Base-by-base conservation (phyloP, 2,329 filamentous ascomycete genomes). In the Verticillium nubilum region DNA sequence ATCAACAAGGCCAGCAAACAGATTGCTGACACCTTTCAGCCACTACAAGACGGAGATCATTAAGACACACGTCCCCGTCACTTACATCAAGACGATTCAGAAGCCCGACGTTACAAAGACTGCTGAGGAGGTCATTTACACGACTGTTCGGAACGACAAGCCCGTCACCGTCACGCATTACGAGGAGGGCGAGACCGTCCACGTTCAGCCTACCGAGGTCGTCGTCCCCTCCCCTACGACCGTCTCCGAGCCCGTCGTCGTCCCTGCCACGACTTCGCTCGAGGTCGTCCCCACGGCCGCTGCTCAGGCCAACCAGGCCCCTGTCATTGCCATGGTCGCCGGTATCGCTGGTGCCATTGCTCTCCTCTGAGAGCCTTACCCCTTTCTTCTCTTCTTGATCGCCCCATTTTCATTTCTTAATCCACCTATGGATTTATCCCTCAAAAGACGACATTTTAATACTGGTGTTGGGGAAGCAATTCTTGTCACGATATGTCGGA, bases 141-240 rank as follows among this genome's bases (percentile, higher is more conserved):
- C 68, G 6, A 81, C 78, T 5, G 57, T 74, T 33, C 81, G 78
- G 13, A 73, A 28, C 13, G 54, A 56, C 25, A 15, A 42, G 31
- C 33, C 54, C 4, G 35, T 47, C 3, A 80, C 78, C n/a, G 70
- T 78, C 47, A 73, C 74, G 65, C 54, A 80, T 76, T 54, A 62
- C 63, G 57, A 58, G 59, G 64, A 67, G 27, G 61, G 74, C 55
- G 59, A 79, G 54, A 78, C 76, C 13, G n/a, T 42, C 10, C 54
- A 56, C 5, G 64, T 73, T 62, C 81, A 79, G 6, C 69, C 70
- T 60, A 78, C 76, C 2, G 37, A 47, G n/a, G 61, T 75, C 35
- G 70, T 73, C 54, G 72, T 77, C 3, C 65, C 79, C 29, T 75
- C 77, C 0, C 70, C 76, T 26, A 81, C 77, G n/a, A 61, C 67